Percentiles rank a stretch among this genome's conserved stretches.
Evolutionary conservation across 78 protist species (phyloP).

Genomic region (Speleostelium caveatum): DNA sequence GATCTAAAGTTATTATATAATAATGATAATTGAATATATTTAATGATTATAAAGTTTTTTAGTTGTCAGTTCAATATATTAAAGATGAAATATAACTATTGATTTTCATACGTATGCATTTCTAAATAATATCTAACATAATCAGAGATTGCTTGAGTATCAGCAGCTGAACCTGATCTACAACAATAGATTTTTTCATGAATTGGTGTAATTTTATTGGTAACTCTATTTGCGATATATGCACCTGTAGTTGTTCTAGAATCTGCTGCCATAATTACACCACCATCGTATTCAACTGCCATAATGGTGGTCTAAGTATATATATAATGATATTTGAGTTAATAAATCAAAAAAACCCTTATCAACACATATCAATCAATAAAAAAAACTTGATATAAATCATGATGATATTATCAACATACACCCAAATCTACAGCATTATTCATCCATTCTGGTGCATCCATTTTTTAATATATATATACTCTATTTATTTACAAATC

Average conservation of each 20-base stretch:
- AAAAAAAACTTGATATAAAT: background rate
- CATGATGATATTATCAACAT: background rate
- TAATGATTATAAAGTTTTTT: background rate
- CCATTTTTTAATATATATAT: conserved; percentile 59
- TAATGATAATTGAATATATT: background rate
- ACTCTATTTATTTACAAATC: background rate
- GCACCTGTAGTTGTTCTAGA: conserved; percentile 95
- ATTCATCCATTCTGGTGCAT: conserved; percentile 64
- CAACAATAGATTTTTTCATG: conserved; percentile 92
- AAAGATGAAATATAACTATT: background rate
- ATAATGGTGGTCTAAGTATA: conserved; percentile 95
- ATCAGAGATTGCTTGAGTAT: conserved; percentile 97
- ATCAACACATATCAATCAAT: no score
- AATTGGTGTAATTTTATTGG: conserved; percentile 95
- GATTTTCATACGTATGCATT: conserved; percentile 82
- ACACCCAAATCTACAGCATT: conserved; percentile 78
- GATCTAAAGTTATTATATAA: conserved; percentile 40
- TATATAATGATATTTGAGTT: background rate
- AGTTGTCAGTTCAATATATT: background rate
- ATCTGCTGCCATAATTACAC: conserved; percentile 98
- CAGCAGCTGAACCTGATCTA: conserved; percentile 99
- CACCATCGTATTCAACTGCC: conserved; percentile 97
- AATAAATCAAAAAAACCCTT: background rate
- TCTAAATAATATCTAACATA: conserved; percentile 86
- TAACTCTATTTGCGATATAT: conserved; percentile 96